Percentiles rank a stretch among this genome's conserved stretches.
phyloP scores from a whole-genome alignment of 2,329 filamentous ascomycete species.

The Pyrenophora tritici-repentis region DNA sequence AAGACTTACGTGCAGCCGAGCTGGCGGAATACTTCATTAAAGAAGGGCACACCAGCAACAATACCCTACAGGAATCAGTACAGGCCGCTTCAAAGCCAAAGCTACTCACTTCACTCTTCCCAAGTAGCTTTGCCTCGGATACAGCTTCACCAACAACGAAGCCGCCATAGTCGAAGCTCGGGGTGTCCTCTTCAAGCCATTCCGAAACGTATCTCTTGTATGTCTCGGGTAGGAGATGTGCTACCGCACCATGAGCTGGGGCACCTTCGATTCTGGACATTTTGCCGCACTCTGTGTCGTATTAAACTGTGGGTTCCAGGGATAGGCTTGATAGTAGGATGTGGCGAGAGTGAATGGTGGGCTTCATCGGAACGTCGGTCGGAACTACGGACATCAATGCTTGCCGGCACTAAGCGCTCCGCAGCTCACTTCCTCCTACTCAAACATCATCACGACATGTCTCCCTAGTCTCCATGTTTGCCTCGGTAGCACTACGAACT shows the following conservation, averaged over 20 bases:
- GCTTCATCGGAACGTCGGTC: slow-evolving; percentile 12
- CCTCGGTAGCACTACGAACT: background rate
- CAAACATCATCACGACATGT: background rate
- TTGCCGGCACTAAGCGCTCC: slow-evolving; percentile 26
- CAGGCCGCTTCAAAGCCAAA: background rate
- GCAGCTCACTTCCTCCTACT: slow-evolving; percentile 1
- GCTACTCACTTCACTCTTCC: slow-evolving; percentile 58
- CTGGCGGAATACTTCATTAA: slow-evolving; percentile 90
- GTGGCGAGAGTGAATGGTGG: slow-evolving; percentile 2
- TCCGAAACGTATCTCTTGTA: slow-evolving; percentile 80
- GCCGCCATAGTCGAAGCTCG: slow-evolving; percentile 94
- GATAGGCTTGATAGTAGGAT: background rate
- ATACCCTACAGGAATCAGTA: slow-evolving; percentile 61
- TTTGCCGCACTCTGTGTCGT: background rate
- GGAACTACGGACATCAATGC: slow-evolving; percentile 9
- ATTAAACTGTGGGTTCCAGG: background rate
- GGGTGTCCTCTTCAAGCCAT: slow-evolving; percentile 96
- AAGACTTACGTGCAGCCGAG: slow-evolving; percentile 73
- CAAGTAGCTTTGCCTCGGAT: slow-evolving; percentile 58
- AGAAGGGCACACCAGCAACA: slow-evolving; percentile 90
- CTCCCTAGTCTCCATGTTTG: background rate
- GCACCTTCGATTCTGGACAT: slow-evolving; percentile 54
- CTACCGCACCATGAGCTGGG: slow-evolving; percentile 62
- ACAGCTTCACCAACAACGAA: slow-evolving; percentile 83
- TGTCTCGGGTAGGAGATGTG: slow-evolving; percentile 79